Evolutionary conservation across 306 rosid genomes (phyloP).

Genomic region (Glycine soja): DNA sequence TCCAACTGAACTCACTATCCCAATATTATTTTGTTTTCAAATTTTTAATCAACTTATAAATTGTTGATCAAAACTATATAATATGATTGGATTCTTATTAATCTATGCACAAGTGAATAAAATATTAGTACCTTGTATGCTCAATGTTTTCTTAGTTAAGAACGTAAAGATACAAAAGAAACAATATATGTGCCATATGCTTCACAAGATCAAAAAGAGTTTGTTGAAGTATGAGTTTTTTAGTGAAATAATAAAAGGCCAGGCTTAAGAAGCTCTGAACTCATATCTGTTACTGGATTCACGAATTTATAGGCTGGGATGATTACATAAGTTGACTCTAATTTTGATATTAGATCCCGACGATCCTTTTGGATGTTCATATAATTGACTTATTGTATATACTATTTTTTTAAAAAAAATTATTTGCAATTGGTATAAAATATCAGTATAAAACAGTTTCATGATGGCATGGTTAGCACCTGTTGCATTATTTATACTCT

Average conservation of each 20-base stretch:
- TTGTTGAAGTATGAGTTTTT: slow-evolving; percentile 16
- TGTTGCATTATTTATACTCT: not conserved
- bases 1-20: slow-evolving; percentile 17
- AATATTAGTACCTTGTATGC: not conserved
- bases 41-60: not conserved
- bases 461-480: slow-evolving; percentile 20
- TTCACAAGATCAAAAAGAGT: not conserved
- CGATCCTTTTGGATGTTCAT: not conserved
- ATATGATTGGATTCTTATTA: slow-evolving; percentile 6
- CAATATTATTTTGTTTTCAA: not conserved
- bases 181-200: not conserved
- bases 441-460: not conserved
- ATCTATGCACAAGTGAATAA: not conserved
- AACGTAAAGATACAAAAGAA: not conserved
- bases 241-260: slow-evolving; percentile 3
- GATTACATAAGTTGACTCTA: slow-evolving; percentile 1
- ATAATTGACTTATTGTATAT: slow-evolving; percentile 13
- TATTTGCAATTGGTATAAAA: not conserved
- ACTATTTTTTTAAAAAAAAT: not conserved
- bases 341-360: not conserved
- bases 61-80: slow-evolving; percentile 5
- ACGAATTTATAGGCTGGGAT: not conserved
- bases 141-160: not conserved
- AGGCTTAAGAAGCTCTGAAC: slow-evolving; percentile 16
- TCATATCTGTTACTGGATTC: slow-evolving; percentile 12